Conservation (phyloP, 805 yeast genomes). For the Suhomyces pyralidae region DNA sequence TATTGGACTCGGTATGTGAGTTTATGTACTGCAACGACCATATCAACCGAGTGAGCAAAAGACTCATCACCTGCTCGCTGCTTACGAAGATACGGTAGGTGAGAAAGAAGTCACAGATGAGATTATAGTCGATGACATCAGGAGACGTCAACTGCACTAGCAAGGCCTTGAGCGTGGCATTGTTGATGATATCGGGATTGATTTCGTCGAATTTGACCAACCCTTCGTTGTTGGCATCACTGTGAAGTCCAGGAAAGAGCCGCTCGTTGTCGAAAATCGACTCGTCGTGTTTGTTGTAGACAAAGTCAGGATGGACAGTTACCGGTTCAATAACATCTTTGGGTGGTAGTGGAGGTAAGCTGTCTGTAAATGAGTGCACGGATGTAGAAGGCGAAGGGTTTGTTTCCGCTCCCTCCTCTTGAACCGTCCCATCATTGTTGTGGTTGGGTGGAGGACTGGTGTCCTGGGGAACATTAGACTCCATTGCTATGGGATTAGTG, state of each 20-base stretch:
- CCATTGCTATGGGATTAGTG: not conserved
- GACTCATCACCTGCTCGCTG: slow-evolving; percentile 54
- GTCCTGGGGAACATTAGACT: not conserved
- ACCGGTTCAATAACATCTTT: not conserved
- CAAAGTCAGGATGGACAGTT: slow-evolving; percentile 19
- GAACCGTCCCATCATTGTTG: not conserved
- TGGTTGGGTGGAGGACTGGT: not conserved
- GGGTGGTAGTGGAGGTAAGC: not conserved
- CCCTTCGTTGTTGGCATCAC: slow-evolving; percentile 13
- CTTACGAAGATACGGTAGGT: slow-evolving; percentile 72
- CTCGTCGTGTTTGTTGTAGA: slow-evolving; percentile 36
- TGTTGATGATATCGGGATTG: slow-evolving; percentile 31
- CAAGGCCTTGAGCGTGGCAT: slow-evolving; percentile 44
- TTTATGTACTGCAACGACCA: slow-evolving; percentile 62
- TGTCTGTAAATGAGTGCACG: not conserved
- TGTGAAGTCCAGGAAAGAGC: slow-evolving; percentile 30
- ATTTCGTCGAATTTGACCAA: slow-evolving; percentile 35
- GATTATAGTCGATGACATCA: slow-evolving; percentile 68
- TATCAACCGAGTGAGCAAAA: slow-evolving; percentile 60
- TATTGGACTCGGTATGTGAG: slow-evolving; percentile 21
- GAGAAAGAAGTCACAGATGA: slow-evolving; percentile 81
- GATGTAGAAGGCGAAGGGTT: not conserved
- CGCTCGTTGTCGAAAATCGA: slow-evolving; percentile 35
- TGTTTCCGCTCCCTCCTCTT: not conserved
- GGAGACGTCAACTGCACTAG: slow-evolving; percentile 69